Base-by-base conservation (phyloP, 129 eudicot species). In the Flaveria brownii region DNA sequence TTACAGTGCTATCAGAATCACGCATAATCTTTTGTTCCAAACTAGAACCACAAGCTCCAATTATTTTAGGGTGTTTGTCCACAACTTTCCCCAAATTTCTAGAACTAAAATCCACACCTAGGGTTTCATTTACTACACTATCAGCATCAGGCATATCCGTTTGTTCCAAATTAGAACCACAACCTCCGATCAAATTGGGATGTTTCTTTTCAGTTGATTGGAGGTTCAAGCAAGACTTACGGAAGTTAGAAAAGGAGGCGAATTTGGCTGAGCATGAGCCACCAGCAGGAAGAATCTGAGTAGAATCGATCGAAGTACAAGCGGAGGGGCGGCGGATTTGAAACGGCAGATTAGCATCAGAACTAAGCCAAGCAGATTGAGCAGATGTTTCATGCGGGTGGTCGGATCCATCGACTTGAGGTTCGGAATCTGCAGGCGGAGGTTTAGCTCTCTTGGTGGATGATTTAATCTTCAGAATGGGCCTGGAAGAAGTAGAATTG, bases 41-140 rank as follows among this genome's bases (percentile, higher is more conserved):
- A 36, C 43, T 57, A 71, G 66, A 18, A 41, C 25, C 72, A 80
- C 78, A 43, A 41, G 65, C 73, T 7, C 86, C 86, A 69, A 86
- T 90, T 79, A 82, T 73, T 81, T 88, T 87, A n/a, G 88, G 87
- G 42, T 76, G 86, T 13, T 74, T 90, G 77, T 74, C 82, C 74
- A 72, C 84, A 67, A 56, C 83, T 77, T 77, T 88, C 73, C 60
- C 77, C 71, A n/a, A 45, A 77, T 28, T 63, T 25, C 63, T 79
- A 33, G 18, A 22, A 52, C 61, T 60, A 56, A 43, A 74, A 74
- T 36, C 84, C 70, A 77, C 79, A 11, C 63, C 55, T 66, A 39
- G 63, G 54, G 57, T 60, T 45, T 70, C 80, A 74, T 73, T 78
- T 4, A 33, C 39, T 54, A 41, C 45, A 68, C 8, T 11, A 22